A percentile compares a stretch with the other conserved stretches of the same genome.
phyloP scores from a whole-genome alignment of 192 early-diverging fungal species.

The Linnemannia zychae region DNA sequence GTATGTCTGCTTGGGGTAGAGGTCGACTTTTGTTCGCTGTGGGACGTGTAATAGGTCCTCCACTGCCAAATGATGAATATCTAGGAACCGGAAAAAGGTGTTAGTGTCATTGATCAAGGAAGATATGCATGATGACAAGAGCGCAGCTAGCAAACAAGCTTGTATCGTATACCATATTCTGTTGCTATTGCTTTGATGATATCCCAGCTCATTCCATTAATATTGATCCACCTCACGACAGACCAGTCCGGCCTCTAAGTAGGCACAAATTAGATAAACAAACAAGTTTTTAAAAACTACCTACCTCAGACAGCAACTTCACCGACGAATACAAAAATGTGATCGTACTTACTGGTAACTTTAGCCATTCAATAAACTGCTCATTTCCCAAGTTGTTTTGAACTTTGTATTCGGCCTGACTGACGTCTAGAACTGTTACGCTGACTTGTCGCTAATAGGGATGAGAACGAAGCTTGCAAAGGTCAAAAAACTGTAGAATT shows the following conservation, averaged over 20 bases:
- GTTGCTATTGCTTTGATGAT: conserved; percentile 52
- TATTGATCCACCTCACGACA: conserved; percentile 61
- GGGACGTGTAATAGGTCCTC: conserved; percentile 24
- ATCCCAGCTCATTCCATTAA: conserved; percentile 55
- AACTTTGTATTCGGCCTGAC: not conserved
- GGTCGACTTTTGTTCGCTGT: conserved; percentile 23
- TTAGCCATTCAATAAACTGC: conserved; percentile 9
- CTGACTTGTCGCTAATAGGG: not conserved
- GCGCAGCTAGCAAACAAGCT: too few species aligned
- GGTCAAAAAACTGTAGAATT: not conserved
- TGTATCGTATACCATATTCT: conserved; percentile 39
- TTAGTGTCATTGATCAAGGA: not conserved
- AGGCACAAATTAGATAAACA: not conserved
- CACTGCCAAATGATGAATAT: conserved; percentile 14
- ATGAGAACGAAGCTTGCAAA: not conserved
- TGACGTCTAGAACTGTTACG: conserved; percentile 12
- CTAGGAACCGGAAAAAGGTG: not conserved
- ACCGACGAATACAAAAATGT: too few species aligned
- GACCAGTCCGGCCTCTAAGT: conserved; percentile 40
- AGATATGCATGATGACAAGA: not conserved
- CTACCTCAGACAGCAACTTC: too few species aligned
- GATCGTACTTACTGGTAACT: conserved; percentile 6
- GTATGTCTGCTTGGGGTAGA: conserved; percentile 19
- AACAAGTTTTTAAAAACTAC: not conserved
- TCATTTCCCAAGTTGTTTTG: not conserved